phyloP scores from a whole-genome alignment of 2,329 filamentous ascomycete genomes.

The Neodidymelliopsis sp. region DNA sequence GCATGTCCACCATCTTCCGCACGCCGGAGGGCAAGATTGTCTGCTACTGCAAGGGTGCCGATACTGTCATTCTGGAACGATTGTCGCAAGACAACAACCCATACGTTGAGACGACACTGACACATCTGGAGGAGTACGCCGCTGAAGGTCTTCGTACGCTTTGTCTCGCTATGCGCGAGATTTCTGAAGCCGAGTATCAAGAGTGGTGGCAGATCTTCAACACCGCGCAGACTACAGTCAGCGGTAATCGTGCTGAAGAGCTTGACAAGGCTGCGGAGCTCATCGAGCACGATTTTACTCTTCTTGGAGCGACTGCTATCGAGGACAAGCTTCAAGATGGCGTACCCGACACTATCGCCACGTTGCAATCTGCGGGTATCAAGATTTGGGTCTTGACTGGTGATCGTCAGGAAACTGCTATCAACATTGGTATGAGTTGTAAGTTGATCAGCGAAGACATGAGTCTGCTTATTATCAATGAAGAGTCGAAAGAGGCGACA shows the following conservation, averaged over 20 bases:
- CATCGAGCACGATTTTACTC: conserved; percentile 88
- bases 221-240: conserved; percentile 85
- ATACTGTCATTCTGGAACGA: conserved; percentile 95
- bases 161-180: conserved; percentile 91
- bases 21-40: conserved; percentile 95
- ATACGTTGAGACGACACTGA: conserved; percentile 85
- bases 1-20: conserved; percentile 97
- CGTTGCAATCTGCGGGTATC: conserved; percentile 93
- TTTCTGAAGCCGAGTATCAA: conserved; percentile 86
- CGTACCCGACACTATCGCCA: conserved; percentile 97
- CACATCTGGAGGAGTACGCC: conserved; percentile 98
- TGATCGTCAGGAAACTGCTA: conserved; percentile 96
- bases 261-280: conserved; percentile 96
- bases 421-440: conserved; percentile 99
- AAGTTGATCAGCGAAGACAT: conserved; percentile 98
- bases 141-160: conserved; percentile 94
- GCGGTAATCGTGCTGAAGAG: conserved; percentile 91
- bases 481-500: conserved; percentile 80
- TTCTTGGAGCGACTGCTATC: conserved; percentile 95
- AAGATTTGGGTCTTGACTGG: conserved; percentile 99
- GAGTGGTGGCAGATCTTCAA: conserved; percentile 90
- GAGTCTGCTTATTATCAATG: conserved; percentile 96
- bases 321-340: conserved; percentile 97
- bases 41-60: conserved; percentile 94
- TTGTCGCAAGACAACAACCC: conserved; percentile 79